Evolutionary conservation across 164 flowering plant genomes (phyloP).

Genomic region (Brasenia schreberi): DNA sequence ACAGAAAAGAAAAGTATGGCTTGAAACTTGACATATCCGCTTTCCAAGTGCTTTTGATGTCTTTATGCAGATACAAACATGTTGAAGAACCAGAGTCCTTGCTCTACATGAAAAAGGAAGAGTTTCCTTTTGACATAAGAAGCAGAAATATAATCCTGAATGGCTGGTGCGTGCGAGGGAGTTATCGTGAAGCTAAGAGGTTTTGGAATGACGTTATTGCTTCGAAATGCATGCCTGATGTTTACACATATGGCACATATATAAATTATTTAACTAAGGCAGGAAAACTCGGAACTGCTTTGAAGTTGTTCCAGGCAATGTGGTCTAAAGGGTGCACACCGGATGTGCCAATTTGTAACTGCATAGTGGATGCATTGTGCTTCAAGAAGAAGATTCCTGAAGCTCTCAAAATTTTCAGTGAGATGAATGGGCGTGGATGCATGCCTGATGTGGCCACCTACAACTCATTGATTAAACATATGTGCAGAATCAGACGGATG

Average conservation of each 20-base stretch:
- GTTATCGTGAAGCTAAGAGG: constrained; percentile 62
- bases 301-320: constrained; percentile 60
- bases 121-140: constrained; percentile 48
- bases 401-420: constrained; percentile 51
- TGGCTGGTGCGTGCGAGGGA: constrained; percentile 85
- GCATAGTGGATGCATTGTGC: constrained; percentile 73
- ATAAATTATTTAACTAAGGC: constrained; percentile 61
- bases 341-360: constrained; percentile 77
- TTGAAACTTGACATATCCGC: constrained; percentile 40
- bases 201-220: constrained; percentile 71
- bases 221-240: constrained; percentile 54
- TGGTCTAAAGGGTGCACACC: constrained; percentile 56
- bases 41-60: constrained; percentile 58
- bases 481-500: constrained; percentile 69
- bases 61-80: constrained; percentile 73
- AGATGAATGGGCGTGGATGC: constrained; percentile 58
- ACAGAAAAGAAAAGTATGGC: constrained; percentile 46
- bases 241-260: constrained; percentile 56
- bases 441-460: constrained; percentile 58
- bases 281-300: constrained; percentile 52
- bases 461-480: constrained; percentile 71
- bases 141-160: constrained; percentile 64
- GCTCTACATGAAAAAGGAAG: constrained; percentile 28
- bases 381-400: constrained; percentile 86
- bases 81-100: constrained; percentile 71